Evolutionary conservation across 805 yeast species (phyloP).

Genomic region (Barnettozyma wickerhamii): DNA sequence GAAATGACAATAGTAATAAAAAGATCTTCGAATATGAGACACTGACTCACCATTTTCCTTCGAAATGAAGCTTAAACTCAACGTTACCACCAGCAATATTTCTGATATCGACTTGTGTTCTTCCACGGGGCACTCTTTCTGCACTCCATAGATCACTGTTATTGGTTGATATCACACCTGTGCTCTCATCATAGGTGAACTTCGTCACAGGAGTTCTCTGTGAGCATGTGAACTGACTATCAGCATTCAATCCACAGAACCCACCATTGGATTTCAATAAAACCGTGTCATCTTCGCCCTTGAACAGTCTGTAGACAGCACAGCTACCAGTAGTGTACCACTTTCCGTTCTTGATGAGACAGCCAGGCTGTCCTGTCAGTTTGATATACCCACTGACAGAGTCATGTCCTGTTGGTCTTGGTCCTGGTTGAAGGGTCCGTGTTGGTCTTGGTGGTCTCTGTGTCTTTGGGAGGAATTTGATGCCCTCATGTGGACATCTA

Average conservation of each 20-base stretch:
- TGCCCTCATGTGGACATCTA: slow-evolving; percentile 66
- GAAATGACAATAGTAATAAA: not conserved
- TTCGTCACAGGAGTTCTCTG: slow-evolving; percentile 1
- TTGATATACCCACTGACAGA: slow-evolving; percentile 42
- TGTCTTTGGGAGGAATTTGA: slow-evolving; percentile 51
- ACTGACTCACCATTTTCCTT: slow-evolving; percentile 1
- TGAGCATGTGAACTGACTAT: slow-evolving; percentile 9
- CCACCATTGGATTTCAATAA: slow-evolving; percentile 67
- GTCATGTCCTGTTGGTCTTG: slow-evolving; percentile 28
- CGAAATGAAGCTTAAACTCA: slow-evolving; percentile 8
- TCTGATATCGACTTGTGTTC: slow-evolving; percentile 8
- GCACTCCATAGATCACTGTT: slow-evolving; percentile 10
- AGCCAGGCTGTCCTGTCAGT: slow-evolving; percentile 54
- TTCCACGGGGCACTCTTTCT: slow-evolving; percentile 9
- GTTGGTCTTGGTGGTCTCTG: slow-evolving; percentile 20
- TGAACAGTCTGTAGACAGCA: slow-evolving; percentile 59
- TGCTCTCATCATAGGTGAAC: slow-evolving; percentile 5
- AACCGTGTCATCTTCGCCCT: slow-evolving; percentile 35
- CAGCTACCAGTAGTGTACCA: slow-evolving; percentile 84
- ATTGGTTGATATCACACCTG: slow-evolving; percentile 1
- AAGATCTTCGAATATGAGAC: not conserved
- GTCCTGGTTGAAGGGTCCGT: slow-evolving; percentile 23
- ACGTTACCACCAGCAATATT: slow-evolving; percentile 7
- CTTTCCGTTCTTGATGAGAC: slow-evolving; percentile 80
- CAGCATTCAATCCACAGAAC: slow-evolving; percentile 50